These are phyloP conservation scores for Turritis glabra DNA, from an alignment of 345 rosid species.

Conservation along the genomic window DNA sequence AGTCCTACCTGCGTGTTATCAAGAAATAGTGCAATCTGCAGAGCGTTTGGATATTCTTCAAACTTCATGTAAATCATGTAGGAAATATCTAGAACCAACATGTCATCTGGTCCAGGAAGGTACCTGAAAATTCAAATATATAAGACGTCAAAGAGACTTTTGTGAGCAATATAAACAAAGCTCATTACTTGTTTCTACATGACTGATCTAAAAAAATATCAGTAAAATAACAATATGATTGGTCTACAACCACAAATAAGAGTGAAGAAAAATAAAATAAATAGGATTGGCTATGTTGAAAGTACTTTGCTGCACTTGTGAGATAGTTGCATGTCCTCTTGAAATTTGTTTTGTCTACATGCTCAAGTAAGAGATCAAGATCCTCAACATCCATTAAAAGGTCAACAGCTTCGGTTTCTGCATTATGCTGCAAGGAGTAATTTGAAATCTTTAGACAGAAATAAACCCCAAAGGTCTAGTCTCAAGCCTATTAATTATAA, in stretches of 20 bases:
- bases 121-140: slow-evolving; percentile 52
- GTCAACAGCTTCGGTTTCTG: slow-evolving; percentile 99
- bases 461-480: not conserved
- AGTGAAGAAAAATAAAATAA: not conserved
- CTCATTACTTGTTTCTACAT: slow-evolving; percentile 8
- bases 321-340: slow-evolving; percentile 93
- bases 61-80: slow-evolving; percentile 77
- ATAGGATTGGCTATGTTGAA: not conserved
- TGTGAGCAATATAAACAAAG: slow-evolving; percentile 10
- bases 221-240: not conserved
- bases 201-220: slow-evolving; percentile 8
- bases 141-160: not conserved
- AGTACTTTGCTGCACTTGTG: slow-evolving; percentile 81
- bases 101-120: slow-evolving; percentile 94
- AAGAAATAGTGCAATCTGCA: slow-evolving; percentile 86
- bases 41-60: slow-evolving; percentile 75
- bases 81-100: slow-evolving; percentile 68
- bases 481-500: not conserved
- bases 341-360: slow-evolving; percentile 82
- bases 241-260: not conserved
- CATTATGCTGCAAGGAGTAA: slow-evolving; percentile 71
- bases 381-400: slow-evolving; percentile 98
- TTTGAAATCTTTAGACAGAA: slow-evolving; percentile 3
- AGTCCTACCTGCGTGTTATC: slow-evolving; percentile 75
- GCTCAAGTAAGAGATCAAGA: slow-evolving; percentile 79